Evolutionary conservation across 257 asterid genomes (phyloP).

Genomic region (Anisodus tanguticus): DNA sequence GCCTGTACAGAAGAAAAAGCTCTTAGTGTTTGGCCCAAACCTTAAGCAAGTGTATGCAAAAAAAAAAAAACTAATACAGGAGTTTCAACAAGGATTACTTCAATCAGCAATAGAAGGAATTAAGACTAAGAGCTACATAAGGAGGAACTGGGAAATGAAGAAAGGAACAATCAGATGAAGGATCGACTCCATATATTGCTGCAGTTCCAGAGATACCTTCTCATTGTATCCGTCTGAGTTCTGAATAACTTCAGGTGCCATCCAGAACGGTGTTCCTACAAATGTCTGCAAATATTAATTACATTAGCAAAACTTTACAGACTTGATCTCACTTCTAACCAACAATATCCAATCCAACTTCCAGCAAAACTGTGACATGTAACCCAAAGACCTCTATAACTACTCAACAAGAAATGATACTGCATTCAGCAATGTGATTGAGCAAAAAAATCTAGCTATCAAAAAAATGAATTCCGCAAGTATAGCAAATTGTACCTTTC

Average conservation of each 20-base stretch:
- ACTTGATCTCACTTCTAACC: conserved; percentile 14
- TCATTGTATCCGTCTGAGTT: conserved; percentile 98
- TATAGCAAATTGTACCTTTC: conserved; percentile 65
- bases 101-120: conserved; percentile 25
- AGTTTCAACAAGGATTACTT: conserved; percentile 16
- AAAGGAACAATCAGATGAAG: conserved; percentile 4
- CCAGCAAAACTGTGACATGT: neutral
- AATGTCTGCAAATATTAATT: conserved; percentile 77
- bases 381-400: conserved; percentile 17
- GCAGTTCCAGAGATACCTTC: conserved; percentile 59
- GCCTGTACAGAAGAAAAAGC: conserved; percentile 68
- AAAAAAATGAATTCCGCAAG: neutral
- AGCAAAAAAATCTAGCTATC: neutral
- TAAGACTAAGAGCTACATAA: conserved; percentile 10
- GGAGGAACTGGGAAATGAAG: neutral
- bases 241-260: conserved; percentile 99
- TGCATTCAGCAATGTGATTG: neutral
- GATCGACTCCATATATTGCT: conserved; percentile 25
- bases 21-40: neutral
- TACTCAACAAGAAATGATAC: conserved; percentile 8
- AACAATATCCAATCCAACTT: conserved; percentile 14
- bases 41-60: neutral
- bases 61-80: neutral
- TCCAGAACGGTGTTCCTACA: conserved; percentile 99
- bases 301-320: conserved; percentile 50